Base-by-base conservation (phyloP, 768 basidiomycete genomes). In the Psilocybe tampanensis region DNA sequence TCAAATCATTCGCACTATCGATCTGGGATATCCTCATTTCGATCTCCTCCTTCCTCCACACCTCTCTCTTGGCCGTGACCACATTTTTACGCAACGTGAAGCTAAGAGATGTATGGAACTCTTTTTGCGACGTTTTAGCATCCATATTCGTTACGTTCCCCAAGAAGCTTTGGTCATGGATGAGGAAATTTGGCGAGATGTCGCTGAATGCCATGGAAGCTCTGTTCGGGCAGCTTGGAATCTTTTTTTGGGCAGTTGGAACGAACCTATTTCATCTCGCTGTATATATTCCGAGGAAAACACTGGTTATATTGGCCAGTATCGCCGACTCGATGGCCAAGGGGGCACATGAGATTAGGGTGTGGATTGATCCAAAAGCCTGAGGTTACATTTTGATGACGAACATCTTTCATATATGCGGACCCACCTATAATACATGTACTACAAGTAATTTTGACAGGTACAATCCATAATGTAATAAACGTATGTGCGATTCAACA, bases 361-460 rank as follows among this genome's bases (percentile, higher is more conserved):
- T 61, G 41, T 58, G 55, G 52, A 50, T 61, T 36, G 44, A 47
- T 54, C 60, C 60, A 8, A 61, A 61, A 47, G 33, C 44, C 7
- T 56, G 19, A 50, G 22, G 21, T 5, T 6, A 3, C 36, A 29
- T 29, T 29, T 29, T 29, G 4, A 29, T 29, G 29, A 9, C 4
- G 5, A 29, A 29, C 29, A 5, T 29, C 29, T 29, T 29, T 9
- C 29, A 29, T 29, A 29, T 29, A 29, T 29, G 29, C 29, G 29
- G 29, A 29, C 29, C n/a, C n/a, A n/a, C n/a, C n/a, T n/a, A n/a
- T n/a, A n/a, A n/a, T n/a, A n/a, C n/a, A n/a, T n/a, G n/a, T n/a
- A n/a, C n/a, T n/a, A n/a, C n/a, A n/a, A n/a, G n/a, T n/a, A n/a
- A n/a, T 29, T 29, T 4, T 29, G 29, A 29, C 9, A 29, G n/a